Conservation (phyloP, 2,329 filamentous ascomycete species). For the Cytospora chrysosperma region DNA sequence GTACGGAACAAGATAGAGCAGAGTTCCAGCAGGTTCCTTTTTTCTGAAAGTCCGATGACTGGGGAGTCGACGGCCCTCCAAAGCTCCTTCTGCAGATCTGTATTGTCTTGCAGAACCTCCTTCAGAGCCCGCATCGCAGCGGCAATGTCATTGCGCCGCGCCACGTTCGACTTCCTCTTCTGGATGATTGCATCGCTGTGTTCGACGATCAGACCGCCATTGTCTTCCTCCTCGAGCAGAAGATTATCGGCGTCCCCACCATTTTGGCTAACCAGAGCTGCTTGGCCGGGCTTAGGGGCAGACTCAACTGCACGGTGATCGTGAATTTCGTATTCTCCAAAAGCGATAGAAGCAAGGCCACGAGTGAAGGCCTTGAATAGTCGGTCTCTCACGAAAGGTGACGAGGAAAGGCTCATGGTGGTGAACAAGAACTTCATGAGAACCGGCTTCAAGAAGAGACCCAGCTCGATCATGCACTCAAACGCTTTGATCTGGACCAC, state of each 20-base stretch:
- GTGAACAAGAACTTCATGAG: constrained; percentile 58
- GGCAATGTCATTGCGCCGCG: constrained; percentile 47
- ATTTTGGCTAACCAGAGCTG: background rate
- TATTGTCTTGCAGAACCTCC: constrained; percentile 45
- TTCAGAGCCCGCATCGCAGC: constrained; percentile 48
- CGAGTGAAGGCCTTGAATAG: constrained; percentile 59
- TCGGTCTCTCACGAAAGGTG: constrained; percentile 60
- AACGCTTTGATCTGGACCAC: constrained; percentile 65
- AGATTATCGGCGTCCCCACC: constrained; percentile 16
- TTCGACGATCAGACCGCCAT: constrained; percentile 48
- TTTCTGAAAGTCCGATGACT: constrained; percentile 46
- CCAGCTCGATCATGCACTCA: constrained; percentile 63
- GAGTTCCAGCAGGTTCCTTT: constrained; percentile 50
- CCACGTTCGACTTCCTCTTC: constrained; percentile 46
- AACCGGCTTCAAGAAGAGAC: constrained; percentile 53
- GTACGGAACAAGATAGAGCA: constrained; percentile 51
- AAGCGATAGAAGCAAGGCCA: constrained; percentile 62
- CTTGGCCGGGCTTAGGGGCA: constrained; percentile 5
- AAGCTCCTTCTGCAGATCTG: constrained; percentile 43
- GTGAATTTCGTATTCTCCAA: constrained; percentile 49
- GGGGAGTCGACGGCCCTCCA: constrained; percentile 52
- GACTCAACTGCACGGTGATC: constrained; percentile 5
- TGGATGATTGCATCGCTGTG: constrained; percentile 44
- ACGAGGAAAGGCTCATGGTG: constrained; percentile 60
- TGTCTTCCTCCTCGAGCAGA: constrained; percentile 31